These are phyloP conservation scores for Isochrysis galbana DNA, from an alignment of 78 protist genomes.

Conservation along the genomic window DNA sequence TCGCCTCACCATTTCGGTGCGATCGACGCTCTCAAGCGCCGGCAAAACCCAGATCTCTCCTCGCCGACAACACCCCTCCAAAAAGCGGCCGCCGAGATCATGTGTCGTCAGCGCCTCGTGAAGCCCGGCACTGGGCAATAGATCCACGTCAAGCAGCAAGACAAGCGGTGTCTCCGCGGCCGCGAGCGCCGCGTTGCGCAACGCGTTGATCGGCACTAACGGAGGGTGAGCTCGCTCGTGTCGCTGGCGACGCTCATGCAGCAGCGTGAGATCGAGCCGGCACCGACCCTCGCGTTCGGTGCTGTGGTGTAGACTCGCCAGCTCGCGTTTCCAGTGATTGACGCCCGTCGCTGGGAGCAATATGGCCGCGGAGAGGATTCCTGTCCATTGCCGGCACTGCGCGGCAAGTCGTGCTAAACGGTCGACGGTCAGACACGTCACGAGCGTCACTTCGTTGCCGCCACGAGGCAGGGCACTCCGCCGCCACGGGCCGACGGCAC, in stretches of 20 bases:
- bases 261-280: neutral
- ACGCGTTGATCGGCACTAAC: slow-evolving; percentile 40
- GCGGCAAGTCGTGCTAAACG: neutral
- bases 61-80: neutral
- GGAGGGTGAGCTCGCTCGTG: neutral
- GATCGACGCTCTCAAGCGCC: neutral
- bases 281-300: neutral
- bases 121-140: neutral
- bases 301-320: neutral
- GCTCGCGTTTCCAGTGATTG: neutral
- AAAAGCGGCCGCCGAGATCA: neutral
- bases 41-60: neutral
- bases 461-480: neutral
- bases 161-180: slow-evolving; percentile 19
- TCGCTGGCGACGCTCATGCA: neutral
- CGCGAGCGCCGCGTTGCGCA: slow-evolving; percentile 31
- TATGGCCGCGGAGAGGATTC: neutral
- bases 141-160: slow-evolving; percentile 42
- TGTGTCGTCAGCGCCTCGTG: neutral
- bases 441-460: neutral
- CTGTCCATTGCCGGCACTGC: neutral
- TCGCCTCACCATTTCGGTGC: no score
- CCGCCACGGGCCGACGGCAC: neutral
- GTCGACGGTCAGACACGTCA: neutral
- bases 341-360: neutral